These are phyloP conservation scores for Cavenderia fasciculata DNA, from an alignment of 78 protist species.

Conservation along the genomic window DNA sequence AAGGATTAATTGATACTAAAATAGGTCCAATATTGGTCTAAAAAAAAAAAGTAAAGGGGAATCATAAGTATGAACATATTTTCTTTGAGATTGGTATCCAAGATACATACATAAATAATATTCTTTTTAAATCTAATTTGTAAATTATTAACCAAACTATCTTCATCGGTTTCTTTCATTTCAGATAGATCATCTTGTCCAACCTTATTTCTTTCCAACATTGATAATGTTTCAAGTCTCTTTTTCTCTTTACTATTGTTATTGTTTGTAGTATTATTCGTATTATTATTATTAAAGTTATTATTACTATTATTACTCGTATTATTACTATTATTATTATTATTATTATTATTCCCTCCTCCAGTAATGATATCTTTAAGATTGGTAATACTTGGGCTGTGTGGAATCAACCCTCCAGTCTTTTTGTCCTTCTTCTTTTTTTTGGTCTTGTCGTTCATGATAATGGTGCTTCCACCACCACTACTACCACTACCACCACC, in stretches of 20 bases:
- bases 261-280: neutral
- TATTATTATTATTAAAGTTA: neutral
- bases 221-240: neutral
- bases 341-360: neutral
- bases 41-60: neutral
- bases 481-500: neutral
- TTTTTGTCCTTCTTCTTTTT: too few relatives aligned
- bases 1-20: slow-evolving; percentile 49
- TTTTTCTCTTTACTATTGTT: neutral
- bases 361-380: neutral
- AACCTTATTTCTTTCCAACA: slow-evolving; percentile 34
- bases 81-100: neutral
- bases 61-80: neutral
- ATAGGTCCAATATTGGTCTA: slow-evolving; percentile 55
- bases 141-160: slow-evolving; percentile 14
- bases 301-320: neutral
- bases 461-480: neutral
- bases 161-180: slow-evolving; percentile 41
- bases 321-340: neutral
- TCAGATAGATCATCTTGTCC: slow-evolving; percentile 51
- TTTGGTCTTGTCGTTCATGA: too few relatives aligned
- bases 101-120: slow-evolving; percentile 56
- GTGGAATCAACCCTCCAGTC: neutral
- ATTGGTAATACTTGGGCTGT: neutral
- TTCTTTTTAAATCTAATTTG: slow-evolving; percentile 56